Conservation (phyloP, 2,329 filamentous ascomycete species). For the Ophiostoma novo-ulmi region DNA sequence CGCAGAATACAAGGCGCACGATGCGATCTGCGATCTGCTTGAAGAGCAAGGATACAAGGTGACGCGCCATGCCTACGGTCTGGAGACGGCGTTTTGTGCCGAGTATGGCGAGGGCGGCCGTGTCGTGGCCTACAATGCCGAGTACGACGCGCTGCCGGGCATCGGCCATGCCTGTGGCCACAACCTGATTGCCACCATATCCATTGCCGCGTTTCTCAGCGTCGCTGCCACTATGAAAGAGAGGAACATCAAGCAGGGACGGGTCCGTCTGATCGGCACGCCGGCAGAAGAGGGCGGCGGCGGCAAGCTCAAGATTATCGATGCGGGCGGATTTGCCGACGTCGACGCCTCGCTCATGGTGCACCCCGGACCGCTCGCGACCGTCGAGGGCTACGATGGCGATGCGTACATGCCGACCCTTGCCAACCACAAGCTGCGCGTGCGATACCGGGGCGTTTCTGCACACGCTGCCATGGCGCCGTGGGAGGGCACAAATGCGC, state of each 20-base stretch:
- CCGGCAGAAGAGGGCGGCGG: slow-evolving; percentile 18
- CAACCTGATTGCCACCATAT: slow-evolving; percentile 37
- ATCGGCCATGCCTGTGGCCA: slow-evolving; percentile 42
- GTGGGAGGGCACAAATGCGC: slow-evolving; percentile 17
- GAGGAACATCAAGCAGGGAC: background rate
- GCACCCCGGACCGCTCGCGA: background rate
- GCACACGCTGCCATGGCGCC: slow-evolving; percentile 15
- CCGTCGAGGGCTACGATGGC: background rate
- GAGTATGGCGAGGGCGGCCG: slow-evolving; percentile 23
- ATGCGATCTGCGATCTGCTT: slow-evolving; percentile 43
- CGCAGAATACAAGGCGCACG: slow-evolving; percentile 47
- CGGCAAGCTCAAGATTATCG: slow-evolving; percentile 18
- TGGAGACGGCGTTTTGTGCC: slow-evolving; percentile 48
- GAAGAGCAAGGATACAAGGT: slow-evolving; percentile 41
- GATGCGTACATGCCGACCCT: slow-evolving; percentile 15
- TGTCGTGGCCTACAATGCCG: slow-evolving; percentile 28
- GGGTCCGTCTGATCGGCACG: slow-evolving; percentile 7
- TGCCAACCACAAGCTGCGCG: background rate
- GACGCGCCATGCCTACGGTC: slow-evolving; percentile 44
- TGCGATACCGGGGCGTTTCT: slow-evolving; percentile 1
- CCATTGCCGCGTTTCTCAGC: background rate
- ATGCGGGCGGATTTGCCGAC: background rate
- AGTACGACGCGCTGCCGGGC: slow-evolving; percentile 33
- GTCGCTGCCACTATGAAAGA: background rate
- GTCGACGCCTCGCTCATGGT: slow-evolving; percentile 9